phyloP scores from a whole-genome alignment of 2,329 filamentous ascomycete species.

The Fusarium denticulatum region DNA sequence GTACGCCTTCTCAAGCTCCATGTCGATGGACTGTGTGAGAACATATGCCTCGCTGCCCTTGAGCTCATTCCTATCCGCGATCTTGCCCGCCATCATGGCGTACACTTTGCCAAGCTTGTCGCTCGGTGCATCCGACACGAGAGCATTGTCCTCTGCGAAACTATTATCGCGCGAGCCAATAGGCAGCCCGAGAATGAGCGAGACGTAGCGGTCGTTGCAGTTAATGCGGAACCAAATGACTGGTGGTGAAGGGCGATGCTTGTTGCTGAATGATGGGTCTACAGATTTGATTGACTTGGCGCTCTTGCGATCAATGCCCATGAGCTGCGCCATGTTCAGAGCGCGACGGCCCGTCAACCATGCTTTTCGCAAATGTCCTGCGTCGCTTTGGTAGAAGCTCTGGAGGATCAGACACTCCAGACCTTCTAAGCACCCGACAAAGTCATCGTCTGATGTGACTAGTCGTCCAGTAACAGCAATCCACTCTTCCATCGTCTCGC shows the following conservation, averaged over 20 bases:
- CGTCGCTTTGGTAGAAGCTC: conserved; percentile 60
- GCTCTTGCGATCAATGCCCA: conserved; percentile 56
- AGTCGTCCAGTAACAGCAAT: conserved; percentile 48
- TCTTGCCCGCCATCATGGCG: conserved; percentile 53
- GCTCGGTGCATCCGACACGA: conserved; percentile 48
- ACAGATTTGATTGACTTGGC: conserved; percentile 49
- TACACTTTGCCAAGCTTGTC: conserved; percentile 59
- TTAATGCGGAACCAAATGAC: conserved; percentile 61
- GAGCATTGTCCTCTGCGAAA: conserved; percentile 47
- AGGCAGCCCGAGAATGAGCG: conserved; percentile 61
- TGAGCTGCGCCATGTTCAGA: conserved; percentile 61
- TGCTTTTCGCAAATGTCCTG: conserved; percentile 63
- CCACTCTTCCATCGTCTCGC: conserved; percentile 44
- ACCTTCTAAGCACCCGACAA: conserved; percentile 62
- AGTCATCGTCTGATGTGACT: conserved; percentile 62
- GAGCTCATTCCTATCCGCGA: conserved; percentile 58
- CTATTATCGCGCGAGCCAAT: conserved; percentile 54
- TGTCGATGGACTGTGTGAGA: conserved; percentile 56
- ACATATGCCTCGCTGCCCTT: conserved; percentile 51
- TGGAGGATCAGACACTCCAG: conserved; percentile 62
- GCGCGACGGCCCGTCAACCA: conserved; percentile 64
- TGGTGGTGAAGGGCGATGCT: conserved; percentile 35
- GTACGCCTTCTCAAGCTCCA: conserved; percentile 57
- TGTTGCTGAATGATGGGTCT: conserved; percentile 49
- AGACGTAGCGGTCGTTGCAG: conserved; percentile 60